These are phyloP conservation scores for Strombidium stylifer DNA, from an alignment of 73 alveolate species.

Conservation along the genomic window DNA sequence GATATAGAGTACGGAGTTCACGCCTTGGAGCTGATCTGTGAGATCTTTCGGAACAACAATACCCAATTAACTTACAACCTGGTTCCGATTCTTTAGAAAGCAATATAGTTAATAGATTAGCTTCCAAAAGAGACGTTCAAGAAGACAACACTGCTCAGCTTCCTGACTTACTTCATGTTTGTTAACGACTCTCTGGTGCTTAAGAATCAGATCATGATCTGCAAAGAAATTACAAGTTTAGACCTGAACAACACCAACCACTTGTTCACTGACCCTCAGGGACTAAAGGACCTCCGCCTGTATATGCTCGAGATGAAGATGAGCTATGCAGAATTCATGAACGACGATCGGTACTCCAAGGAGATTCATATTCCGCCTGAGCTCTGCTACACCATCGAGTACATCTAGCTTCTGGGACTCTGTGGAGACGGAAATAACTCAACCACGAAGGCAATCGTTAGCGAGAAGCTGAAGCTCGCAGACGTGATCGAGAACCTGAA, in stretches of 20 bases:
- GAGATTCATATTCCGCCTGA: conserved; percentile 36
- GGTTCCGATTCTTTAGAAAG: conserved; percentile 7
- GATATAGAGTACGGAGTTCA: conserved; percentile 54
- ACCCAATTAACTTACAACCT: conserved; percentile 10
- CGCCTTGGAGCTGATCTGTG: conserved; percentile 41
- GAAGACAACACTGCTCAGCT: conserved; percentile 25
- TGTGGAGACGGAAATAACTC: conserved; percentile 38
- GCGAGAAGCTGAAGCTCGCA: not conserved
- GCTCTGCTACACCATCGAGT: conserved; percentile 28
- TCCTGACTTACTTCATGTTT: conserved; percentile 35
- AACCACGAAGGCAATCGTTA: conserved; percentile 34
- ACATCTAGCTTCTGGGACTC: conserved; percentile 17
- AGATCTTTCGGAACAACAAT: conserved; percentile 39
- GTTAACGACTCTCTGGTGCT: not conserved
- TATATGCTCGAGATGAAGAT: conserved; percentile 18
- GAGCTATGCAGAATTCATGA: conserved; percentile 9
- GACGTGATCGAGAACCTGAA: conserved; percentile 21
- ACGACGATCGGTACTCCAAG: conserved; percentile 2
- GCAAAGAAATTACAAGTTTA: conserved; percentile 36
- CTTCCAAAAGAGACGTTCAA: conserved; percentile 22
- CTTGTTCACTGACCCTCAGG: conserved; percentile 22
- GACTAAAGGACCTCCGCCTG: conserved; percentile 7
- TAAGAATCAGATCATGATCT: conserved; percentile 22
- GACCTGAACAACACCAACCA: conserved; percentile 14
- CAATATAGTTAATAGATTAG: too few species aligned